Base-by-base conservation (phyloP, 192 early-diverging fungal genomes). In the Coemansia guatemalensis region DNA sequence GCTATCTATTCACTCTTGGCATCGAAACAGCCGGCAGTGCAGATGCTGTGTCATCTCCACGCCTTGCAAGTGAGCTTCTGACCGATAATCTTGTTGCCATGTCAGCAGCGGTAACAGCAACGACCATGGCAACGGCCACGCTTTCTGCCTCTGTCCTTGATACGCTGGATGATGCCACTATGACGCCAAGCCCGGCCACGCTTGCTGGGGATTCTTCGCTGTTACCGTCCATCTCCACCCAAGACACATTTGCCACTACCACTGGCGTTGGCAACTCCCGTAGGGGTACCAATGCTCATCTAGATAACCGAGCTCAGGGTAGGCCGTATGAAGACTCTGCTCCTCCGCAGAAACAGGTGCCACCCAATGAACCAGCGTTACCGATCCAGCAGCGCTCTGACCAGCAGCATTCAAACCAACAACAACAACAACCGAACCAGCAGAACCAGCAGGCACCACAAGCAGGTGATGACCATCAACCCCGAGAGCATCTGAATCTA, bases 1-100 rank as follows among this genome's bases (percentile, higher is more conserved):
- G 68, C 2, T 82, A 76, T 41, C 1, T 75, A 50, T 11, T 69
- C 14, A 8, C 17, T 2, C 62, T 64, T 27, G 54, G 25, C n/a
- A 20, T 20, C 29, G 54, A 7, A 23, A 52, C 22, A 20, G 50
- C 3, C 21, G 12, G 24, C 50, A n/a, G 20, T 22, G 22, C 6
- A n/a, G 50, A 26, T 26, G 21, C 22, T 52, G 50, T 25, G 29
- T 17, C 52, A 29, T 25, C 52, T 29, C 52, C 25, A 29, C 17
- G 52, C 52, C 18, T 24, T 5, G 25, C 7, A 11, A 29, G 23
- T 24, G 52, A 25, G 12, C 39, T 44, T 17, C 39, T 44, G 14
- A 14, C 39, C 9, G 39, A 44, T 17, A 44, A 44, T 17, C 39
- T 44, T 44, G 39, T 44, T 44, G 39, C 39, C 39, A 44, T 44